Evolutionary conservation across 2,329 filamentous ascomycete genomes (phyloP), one percentile per base, ranked within the genome.

Genomic region (Colletotrichum endophyticum): DNA sequence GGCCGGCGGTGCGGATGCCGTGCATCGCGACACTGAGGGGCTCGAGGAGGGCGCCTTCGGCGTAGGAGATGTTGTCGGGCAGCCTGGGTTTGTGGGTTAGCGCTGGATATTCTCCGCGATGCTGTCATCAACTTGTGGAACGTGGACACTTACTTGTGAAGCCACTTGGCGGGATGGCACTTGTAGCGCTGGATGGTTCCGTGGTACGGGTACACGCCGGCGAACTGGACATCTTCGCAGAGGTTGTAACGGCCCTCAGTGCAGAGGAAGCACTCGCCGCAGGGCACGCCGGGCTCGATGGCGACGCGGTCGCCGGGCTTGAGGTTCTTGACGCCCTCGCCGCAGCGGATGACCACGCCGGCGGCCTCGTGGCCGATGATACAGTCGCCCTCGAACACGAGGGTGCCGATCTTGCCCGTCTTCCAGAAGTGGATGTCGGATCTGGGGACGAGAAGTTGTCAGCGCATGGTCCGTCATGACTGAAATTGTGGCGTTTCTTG

Each of bases 391-490:
- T 92, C 88, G 15, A 94, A 89, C 3, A 91, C 87, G 3, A 94
- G 86, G 3, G 89, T 87, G 4, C 93, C 93, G 79, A 94, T 94
- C 15, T 88, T 85, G 28, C 93, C 93, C 1, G 87, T 85, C 79
- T 92, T 92, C 92, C 92, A 94, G 79, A 94, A 92, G 81, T 94
- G 92, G 78, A 94, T 89, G 79, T 94, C 92, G 1, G 92, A 94
- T 56, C 90, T 91, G 34, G 22, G 6, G 5, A 16, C 12, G 5
- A 25, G 19, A 3, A 2, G 12, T 4, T 16, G 56, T 78, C 61
- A 78, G 76, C 12, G 3, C 16, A 19, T 12, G 39, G 28, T 22
- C 7, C 1, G 4, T 36, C 30, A 13, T 13, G 61, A 5, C 12
- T 25, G 27, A 5, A 19, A 16, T 30, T 27, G 8, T 3, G 49